Evolutionary conservation across 169 alveolate species (phyloP).

Genomic region (Plasmodium knowlesi): DNA sequence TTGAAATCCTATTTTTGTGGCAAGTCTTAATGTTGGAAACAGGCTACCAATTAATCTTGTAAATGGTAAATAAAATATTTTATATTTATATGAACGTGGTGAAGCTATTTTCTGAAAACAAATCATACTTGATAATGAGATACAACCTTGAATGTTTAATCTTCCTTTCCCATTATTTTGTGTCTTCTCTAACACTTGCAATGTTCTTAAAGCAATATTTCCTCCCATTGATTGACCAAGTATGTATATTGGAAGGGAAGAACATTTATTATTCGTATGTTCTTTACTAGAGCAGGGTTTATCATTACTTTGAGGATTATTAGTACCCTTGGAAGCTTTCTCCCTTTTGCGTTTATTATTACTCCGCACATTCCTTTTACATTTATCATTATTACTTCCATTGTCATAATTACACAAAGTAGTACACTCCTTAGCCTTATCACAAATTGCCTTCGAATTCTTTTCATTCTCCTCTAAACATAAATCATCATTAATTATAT

Average conservation of each 20-base stretch:
- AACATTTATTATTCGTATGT: background rate
- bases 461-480: background rate
- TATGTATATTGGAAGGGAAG: constrained; percentile 38
- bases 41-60: constrained; percentile 16
- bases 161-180: background rate
- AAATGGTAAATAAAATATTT: constrained; percentile 35
- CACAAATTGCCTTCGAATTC: background rate
- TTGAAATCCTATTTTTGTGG: constrained; percentile 5
- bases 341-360: background rate
- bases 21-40: constrained; percentile 41
- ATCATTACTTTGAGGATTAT: background rate
- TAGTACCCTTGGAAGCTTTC: too few relatives aligned
- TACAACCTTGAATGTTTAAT: constrained; percentile 76
- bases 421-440: too few relatives aligned
- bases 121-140: constrained; percentile 79
- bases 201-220: constrained; percentile 74
- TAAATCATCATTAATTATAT: constrained; percentile 37
- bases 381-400: background rate
- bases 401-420: background rate
- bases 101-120: constrained; percentile 36
- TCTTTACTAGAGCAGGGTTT: background rate
- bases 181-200: constrained; percentile 35
- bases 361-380: background rate
- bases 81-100: background rate
- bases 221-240: constrained; percentile 83